Conservation (phyloP, 164 flowering plant genomes). For the Buxus sempervirens region DNA sequence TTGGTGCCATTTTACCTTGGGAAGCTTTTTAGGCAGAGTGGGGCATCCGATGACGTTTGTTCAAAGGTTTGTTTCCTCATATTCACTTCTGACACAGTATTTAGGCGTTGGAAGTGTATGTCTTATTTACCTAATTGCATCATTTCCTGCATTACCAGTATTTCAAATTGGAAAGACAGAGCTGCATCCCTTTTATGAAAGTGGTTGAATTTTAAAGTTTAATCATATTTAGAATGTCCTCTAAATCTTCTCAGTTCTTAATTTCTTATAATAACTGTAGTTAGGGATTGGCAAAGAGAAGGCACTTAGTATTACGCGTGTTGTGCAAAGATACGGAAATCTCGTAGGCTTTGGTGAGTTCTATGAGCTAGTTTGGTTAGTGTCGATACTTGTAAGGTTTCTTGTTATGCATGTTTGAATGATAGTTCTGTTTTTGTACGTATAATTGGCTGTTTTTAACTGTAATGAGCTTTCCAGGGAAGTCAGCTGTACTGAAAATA, state of each 20-base stretch:
- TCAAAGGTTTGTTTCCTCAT: constrained; percentile 60
- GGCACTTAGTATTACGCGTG: constrained; percentile 39
- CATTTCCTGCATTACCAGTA: too few species aligned
- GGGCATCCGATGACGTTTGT: constrained; percentile 65
- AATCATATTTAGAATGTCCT: background rate
- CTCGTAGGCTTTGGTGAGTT: constrained; percentile 76
- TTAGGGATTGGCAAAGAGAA: constrained; percentile 74
- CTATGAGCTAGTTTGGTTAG: background rate
- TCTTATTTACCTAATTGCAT: too few species aligned
- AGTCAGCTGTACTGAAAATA: too few species aligned
- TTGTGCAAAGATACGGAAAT: constrained; percentile 72
- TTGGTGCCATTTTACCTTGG: constrained; percentile 86
- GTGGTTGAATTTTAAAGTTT: too few species aligned
- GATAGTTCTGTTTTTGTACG: too few species aligned
- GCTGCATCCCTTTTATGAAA: too few species aligned
- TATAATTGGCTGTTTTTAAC: too few species aligned
- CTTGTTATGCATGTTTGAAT: background rate
- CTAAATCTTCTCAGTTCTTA: constrained; percentile 3
- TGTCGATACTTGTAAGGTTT: background rate
- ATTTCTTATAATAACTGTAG: constrained; percentile 30
- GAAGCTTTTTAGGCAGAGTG: constrained; percentile 58
- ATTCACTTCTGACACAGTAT: constrained; percentile 1
- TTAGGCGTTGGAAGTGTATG: too few species aligned
- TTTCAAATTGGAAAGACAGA: too few species aligned
- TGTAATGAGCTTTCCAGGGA: too few species aligned